These are phyloP conservation scores for Rhizopogon vinicolor DNA, from an alignment of 768 basidiomycete species.

Conservation along the genomic window DNA sequence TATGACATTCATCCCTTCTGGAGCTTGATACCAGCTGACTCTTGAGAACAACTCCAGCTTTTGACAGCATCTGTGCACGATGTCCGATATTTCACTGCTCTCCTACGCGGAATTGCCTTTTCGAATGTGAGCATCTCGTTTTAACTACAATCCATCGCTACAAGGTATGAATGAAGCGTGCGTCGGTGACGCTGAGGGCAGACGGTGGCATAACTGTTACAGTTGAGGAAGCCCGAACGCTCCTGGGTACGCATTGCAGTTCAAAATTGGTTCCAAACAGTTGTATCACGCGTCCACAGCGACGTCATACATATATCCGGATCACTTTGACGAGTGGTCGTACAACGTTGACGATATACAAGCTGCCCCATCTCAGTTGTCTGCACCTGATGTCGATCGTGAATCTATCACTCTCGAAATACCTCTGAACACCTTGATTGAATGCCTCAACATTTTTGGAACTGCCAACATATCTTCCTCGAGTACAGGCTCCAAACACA, in stretches of 20 bases:
- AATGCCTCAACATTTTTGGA: constrained; percentile 92
- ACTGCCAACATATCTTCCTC: constrained; percentile 47
- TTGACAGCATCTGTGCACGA: constrained; percentile 73
- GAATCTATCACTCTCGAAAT: constrained; percentile 64
- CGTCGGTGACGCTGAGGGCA: constrained; percentile 65
- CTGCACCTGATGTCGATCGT: constrained; percentile 9
- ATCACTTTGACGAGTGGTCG: constrained; percentile 76
- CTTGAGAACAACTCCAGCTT: constrained; percentile 32
- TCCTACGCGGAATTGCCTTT: constrained; percentile 82
- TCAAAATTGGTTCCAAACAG: constrained; percentile 4
- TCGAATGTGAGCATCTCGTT: constrained; percentile 51
- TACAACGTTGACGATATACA: constrained; percentile 46
- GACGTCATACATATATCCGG: constrained; percentile 74
- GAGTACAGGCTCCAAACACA: constrained; percentile 33
- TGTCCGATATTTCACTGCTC: constrained; percentile 72
- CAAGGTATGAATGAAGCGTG: constrained; percentile 45
- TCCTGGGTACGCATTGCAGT: constrained; percentile 54
- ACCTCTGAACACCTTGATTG: constrained; percentile 77
- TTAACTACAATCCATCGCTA: background rate
- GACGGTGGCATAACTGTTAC: constrained; percentile 65
- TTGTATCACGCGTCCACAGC: constrained; percentile 38
- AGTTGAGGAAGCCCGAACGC: constrained; percentile 81
- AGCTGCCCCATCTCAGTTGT: constrained; percentile 17
- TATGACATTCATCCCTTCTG: constrained; percentile 5
- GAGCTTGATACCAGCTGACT: background rate